Evolutionary conservation across 2,329 filamentous ascomycete genomes (phyloP).

Genomic region (Orbilia blumenaviensis): DNA sequence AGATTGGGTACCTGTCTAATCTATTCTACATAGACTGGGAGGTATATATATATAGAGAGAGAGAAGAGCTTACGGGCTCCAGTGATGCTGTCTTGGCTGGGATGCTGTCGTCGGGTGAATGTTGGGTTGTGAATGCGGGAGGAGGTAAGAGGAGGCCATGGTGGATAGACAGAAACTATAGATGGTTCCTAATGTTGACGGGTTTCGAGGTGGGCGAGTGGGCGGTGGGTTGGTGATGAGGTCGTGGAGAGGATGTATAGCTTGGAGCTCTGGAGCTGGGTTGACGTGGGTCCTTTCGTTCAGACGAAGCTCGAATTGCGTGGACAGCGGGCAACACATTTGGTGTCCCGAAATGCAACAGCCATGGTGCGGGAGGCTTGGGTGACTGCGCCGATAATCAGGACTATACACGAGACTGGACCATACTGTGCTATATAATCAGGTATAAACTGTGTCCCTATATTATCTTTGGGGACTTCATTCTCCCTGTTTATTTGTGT

Average conservation of each 20-base stretch:
- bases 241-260: neutral
- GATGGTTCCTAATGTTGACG: neutral
- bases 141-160: constrained; percentile 51
- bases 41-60: neutral
- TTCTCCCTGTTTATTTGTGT: too few species aligned
- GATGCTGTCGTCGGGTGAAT: constrained; percentile 41
- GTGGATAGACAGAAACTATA: neutral
- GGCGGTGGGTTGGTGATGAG: constrained; percentile 10
- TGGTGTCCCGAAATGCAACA: constrained; percentile 29
- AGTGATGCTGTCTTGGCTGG: constrained; percentile 55
- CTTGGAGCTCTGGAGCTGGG: constrained; percentile 39
- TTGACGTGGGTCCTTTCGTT: constrained; percentile 34
- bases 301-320: constrained; percentile 46
- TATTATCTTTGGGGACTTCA: too few species aligned
- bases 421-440: too few species aligned
- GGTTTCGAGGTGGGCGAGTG: neutral
- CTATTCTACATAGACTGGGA: too few species aligned
- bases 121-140: constrained; percentile 36
- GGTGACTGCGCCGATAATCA: too few species aligned
- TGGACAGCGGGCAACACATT: constrained; percentile 32
- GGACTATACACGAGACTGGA: too few species aligned
- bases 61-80: constrained; percentile 56
- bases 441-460: too few species aligned
- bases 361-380: too few species aligned
- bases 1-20: too few species aligned